Evolutionary conservation across 2,329 filamentous ascomycete genomes (phyloP).

Genomic region (Pseudocercospora crystallina): DNA sequence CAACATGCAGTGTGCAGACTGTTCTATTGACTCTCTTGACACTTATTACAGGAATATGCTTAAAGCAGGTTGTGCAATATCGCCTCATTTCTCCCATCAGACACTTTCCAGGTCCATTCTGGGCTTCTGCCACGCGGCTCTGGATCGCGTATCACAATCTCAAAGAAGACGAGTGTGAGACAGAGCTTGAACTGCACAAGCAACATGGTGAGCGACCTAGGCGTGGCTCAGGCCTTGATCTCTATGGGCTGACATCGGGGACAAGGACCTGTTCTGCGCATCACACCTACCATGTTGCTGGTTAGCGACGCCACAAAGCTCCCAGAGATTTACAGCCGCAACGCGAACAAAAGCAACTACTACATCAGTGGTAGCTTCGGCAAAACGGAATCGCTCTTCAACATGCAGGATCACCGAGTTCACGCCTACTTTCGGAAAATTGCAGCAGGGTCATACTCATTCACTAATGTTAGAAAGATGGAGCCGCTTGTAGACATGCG

Average conservation of each 20-base stretch:
- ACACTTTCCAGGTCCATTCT: slow-evolving; percentile 16
- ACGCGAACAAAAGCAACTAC: slow-evolving; percentile 58
- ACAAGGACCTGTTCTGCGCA: slow-evolving; percentile 23
- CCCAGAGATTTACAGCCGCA: slow-evolving; percentile 56
- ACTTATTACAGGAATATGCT: neutral
- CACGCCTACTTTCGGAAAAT: slow-evolving; percentile 57
- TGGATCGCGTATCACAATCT: slow-evolving; percentile 52
- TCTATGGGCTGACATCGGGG: neutral
- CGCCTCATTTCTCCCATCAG: slow-evolving; percentile 41
- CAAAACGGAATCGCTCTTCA: slow-evolving; percentile 56
- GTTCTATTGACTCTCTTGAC: neutral
- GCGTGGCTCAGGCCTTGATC: neutral
- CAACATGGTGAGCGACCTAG: slow-evolving; percentile 13
- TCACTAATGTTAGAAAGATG: slow-evolving; percentile 57
- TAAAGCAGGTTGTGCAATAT: slow-evolving; percentile 5
- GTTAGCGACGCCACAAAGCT: slow-evolving; percentile 56
- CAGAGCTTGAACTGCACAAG: slow-evolving; percentile 34
- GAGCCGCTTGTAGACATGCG: slow-evolving; percentile 56
- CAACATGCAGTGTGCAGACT: no score
- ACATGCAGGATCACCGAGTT: slow-evolving; percentile 54
- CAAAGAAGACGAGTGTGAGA: slow-evolving; percentile 47
- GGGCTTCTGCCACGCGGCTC: slow-evolving; percentile 14
- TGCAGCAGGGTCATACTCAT: slow-evolving; percentile 56
- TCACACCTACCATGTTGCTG: slow-evolving; percentile 47
- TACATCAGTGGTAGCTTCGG: slow-evolving; percentile 61